Evolutionary conservation across 345 rosid genomes (phyloP), one percentile per base, ranked within the genome.

Genomic region (Mallotus nudiflorus): DNA sequence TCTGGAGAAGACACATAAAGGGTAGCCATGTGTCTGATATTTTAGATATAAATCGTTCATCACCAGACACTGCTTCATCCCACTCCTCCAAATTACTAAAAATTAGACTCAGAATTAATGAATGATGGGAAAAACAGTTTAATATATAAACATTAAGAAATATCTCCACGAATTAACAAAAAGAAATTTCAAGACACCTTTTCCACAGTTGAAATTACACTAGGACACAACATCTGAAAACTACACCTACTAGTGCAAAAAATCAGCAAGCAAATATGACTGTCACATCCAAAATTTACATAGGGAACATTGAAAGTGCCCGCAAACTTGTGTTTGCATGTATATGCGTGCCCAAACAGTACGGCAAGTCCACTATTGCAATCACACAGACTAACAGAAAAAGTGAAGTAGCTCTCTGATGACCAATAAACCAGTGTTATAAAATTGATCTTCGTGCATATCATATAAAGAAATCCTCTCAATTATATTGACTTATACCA

Each of bases 11-110:
- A 61, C 51, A 50, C 3, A 19, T 39, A 66, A 58, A 56, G 59
- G 84, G 80, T 72, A 65, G 49, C 45, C 66, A 82, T 78, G 56
- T 28, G 51, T 54, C 81, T 75, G 81, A 68, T 59, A 86, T 51
- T 40, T 24, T 3, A 51, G 62, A 74, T 16, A n/a, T 33, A 65
- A 62, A 57, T 49, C 70, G 48, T 58, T 54, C 66, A 51, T 40
- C 29, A 71, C 62, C 85, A 78, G 85, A 78, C 14, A 66, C 83
- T 78, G 67, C 61, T 65, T 71, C 58, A 31, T n/a, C 82, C 86
- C 77, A 51, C 78, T 53, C 54, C 84, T 69, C 89, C 82, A 72
- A 74, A 50, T 40, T 66, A 31, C 44, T 9, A 6, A 19, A n/a
- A 40, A 42, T 65, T 15, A 68, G 29, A 69, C 15, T 40, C 40